Conservation (phyloP, 2,329 filamentous ascomycete species). For the Clonostachys solani region DNA sequence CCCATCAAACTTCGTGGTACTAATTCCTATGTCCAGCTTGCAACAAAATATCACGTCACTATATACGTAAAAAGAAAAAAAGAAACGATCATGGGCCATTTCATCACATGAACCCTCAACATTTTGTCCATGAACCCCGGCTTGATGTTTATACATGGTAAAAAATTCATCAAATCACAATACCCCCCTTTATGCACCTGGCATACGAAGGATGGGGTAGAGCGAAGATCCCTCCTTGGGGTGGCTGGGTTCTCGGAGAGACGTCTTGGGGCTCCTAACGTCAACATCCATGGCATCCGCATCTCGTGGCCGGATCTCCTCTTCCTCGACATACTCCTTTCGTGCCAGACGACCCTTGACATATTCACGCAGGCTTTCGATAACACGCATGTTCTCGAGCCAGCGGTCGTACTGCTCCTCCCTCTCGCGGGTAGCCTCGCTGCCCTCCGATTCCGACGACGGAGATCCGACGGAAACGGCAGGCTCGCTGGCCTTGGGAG, state of each 20-base stretch:
- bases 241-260: slow-evolving; percentile 7
- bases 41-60: too few relatives aligned
- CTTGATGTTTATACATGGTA: too few relatives aligned
- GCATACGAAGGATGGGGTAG: slow-evolving; percentile 34
- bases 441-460: slow-evolving; percentile 47
- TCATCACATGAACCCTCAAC: too few relatives aligned
- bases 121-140: too few relatives aligned
- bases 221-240: slow-evolving; percentile 25
- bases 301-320: slow-evolving; percentile 8
- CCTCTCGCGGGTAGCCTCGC: slow-evolving; percentile 47
- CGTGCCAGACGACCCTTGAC: slow-evolving; percentile 53
- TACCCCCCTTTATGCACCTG: slow-evolving; percentile 16
- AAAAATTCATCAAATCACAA: too few relatives aligned
- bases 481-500: slow-evolving; percentile 38
- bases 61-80: too few relatives aligned
- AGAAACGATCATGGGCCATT: too few relatives aligned
- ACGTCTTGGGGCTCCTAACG: slow-evolving; percentile 14
- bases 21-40: too few relatives aligned
- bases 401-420: slow-evolving; percentile 61
- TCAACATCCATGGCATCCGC: slow-evolving; percentile 30
- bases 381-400: slow-evolving; percentile 62
- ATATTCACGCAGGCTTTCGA: slow-evolving; percentile 57
- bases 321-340: slow-evolving; percentile 43
- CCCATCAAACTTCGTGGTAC: too few relatives aligned
- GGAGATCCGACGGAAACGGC: slow-evolving; percentile 47